Base-by-base conservation (phyloP, 2,329 filamentous ascomycete genomes). In the Talaromyces islandicus region DNA sequence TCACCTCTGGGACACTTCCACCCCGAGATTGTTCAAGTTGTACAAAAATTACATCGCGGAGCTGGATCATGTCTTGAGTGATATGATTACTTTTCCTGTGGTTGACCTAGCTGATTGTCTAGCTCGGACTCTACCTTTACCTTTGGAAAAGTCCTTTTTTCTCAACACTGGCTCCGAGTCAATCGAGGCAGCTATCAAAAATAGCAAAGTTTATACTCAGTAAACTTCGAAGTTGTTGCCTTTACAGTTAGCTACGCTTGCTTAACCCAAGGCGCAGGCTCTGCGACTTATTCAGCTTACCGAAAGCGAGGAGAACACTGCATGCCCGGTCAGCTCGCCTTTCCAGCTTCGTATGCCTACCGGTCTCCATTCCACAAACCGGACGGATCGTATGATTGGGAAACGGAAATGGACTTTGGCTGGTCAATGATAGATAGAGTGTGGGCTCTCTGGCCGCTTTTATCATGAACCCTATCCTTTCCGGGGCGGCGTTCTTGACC, bases 351-450 rank as follows among this genome's bases (percentile, higher is more conserved):
- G 4, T 56, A 56, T 12, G 54, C 32, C 9, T 88, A 87, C 67
- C 81, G 85, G 4, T 87, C 85, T 0, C 76, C 81, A 0, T 56
- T 56, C 69, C 79, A 82, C 10, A 79, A 81, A 38, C 24, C 80
- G 0, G 84, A 88, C 63, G 85, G 85, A 0, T 79, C 78, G 0
- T 84, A 89, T 63, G 85, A 89, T 67, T 89, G 86, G 86, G 77
- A 85, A 64, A 81, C 83, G 0, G 86, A 89, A 68, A 72, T 89
- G 14, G 79, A 85, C 11, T 88, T 83, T 64, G 85, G 84, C 4
- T 88, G 84, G 78, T 75, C 75, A 19, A 75, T 88, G 71, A 76
- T 89, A 21, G 85, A 89, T 62, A 83, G 58, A 84, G 80, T 0
- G 81, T 79, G 59, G 86, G 85, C 0, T 87, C 54, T n/a, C 77